A percentile compares a stretch with the other conserved stretches of the same genome.
Evolutionary conservation across 2,329 filamentous ascomycete genomes (phyloP).

Genomic region (Sordariomycetes sp.): DNA sequence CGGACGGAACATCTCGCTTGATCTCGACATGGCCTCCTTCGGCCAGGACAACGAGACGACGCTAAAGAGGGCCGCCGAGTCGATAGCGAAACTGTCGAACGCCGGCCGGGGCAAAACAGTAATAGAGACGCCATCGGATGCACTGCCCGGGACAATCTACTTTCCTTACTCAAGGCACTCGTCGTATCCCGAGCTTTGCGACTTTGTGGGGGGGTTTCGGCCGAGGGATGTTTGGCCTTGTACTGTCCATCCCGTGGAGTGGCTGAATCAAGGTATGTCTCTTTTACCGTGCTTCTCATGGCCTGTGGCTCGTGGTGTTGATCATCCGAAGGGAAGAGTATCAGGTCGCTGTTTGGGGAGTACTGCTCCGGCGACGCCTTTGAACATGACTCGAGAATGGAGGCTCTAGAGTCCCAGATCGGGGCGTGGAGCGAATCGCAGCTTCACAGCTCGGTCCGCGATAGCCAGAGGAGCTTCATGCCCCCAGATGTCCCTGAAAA

Average conservation of each 20-base stretch:
- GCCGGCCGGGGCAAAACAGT: too few relatives aligned
- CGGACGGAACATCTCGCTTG: constrained; percentile 19
- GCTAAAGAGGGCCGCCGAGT: constrained; percentile 11
- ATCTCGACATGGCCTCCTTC: constrained; percentile 15
- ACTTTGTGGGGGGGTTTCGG: constrained; percentile 52
- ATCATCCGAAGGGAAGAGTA: constrained; percentile 32
- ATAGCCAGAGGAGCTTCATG: neutral
- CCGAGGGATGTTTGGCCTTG: constrained; percentile 75
- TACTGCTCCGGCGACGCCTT: constrained; percentile 50
- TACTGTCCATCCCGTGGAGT: constrained; percentile 51
- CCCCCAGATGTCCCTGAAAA: neutral
- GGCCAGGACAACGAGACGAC: constrained; percentile 15
- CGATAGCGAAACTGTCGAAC: constrained; percentile 9
- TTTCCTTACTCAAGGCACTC: constrained; percentile 90
- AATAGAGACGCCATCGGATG: neutral
- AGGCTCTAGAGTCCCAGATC: neutral
- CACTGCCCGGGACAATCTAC: constrained; percentile 27
- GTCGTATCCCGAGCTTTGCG: constrained; percentile 66
- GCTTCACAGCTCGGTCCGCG: neutral
- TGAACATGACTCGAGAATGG: constrained; percentile 39
- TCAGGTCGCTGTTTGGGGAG: constrained; percentile 57
- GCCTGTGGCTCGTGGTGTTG: neutral
- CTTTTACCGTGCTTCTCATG: neutral
- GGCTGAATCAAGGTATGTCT: constrained; percentile 37
- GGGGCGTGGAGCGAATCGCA: neutral